Conservation (phyloP, 495 filamentous ascomycete species). For the Penicillium crystallinum region DNA sequence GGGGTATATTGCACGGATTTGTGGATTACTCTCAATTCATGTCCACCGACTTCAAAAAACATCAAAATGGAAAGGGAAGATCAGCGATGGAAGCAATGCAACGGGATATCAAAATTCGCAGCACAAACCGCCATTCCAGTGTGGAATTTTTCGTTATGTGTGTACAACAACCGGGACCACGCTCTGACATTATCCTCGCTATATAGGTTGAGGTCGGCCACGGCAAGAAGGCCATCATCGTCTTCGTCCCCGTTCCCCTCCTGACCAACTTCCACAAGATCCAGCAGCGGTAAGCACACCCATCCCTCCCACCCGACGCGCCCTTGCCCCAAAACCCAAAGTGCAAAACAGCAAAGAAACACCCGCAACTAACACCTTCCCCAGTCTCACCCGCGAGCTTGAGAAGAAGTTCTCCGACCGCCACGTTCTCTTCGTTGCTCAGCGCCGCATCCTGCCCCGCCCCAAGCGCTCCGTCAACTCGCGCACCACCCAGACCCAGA, state of each 20-base stretch:
- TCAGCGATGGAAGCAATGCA: background rate
- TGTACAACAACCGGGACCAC: constrained; percentile 8
- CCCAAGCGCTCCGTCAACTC: constrained; percentile 94
- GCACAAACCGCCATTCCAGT: constrained; percentile 10
- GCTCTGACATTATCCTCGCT: constrained; percentile 25
- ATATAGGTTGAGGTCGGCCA: constrained; percentile 95
- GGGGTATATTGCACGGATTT: constrained; percentile 5
- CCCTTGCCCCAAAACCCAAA: background rate
- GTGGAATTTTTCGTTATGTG: constrained; percentile 10
- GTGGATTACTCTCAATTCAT: constrained; percentile 5
- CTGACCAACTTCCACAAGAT: constrained; percentile 94
- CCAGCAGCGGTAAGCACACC: constrained; percentile 82
- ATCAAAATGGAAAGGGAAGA: background rate
- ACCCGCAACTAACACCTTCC: background rate
- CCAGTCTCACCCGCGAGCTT: constrained; percentile 95
- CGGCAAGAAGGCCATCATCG: constrained; percentile 99
- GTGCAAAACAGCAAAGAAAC: background rate
- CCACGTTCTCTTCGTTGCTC: constrained; percentile 97
- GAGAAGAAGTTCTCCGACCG: constrained; percentile 99
- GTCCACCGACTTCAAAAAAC: background rate
- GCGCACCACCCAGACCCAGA: constrained; percentile 91
- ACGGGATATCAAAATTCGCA: constrained; percentile 10
- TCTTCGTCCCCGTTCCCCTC: constrained; percentile 99
- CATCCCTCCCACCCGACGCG: background rate
- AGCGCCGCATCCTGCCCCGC: constrained; percentile 95